A percentile compares a stretch with the other conserved stretches of the same genome.
Evolutionary conservation across 768 basidiomycete genomes (phyloP).

Genomic region (Lyophyllum decastes): DNA sequence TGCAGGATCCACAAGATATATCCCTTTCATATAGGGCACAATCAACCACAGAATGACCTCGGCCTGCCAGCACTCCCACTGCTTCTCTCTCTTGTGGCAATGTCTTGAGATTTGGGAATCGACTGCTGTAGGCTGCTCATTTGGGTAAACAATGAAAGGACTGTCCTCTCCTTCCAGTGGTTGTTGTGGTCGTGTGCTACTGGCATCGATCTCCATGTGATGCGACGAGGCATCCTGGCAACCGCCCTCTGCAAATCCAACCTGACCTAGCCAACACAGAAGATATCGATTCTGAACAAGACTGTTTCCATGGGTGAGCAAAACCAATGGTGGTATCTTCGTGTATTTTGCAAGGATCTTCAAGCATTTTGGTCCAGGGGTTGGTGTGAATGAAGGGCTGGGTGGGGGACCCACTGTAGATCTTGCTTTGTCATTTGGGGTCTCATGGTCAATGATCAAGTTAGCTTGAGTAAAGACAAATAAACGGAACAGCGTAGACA

Average conservation of each 20-base stretch:
- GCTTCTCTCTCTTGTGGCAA: background rate
- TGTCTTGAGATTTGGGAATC: background rate
- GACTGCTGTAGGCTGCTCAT: no score
- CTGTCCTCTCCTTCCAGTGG: background rate
- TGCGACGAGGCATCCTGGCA: no score
- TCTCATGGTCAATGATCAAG: no score
- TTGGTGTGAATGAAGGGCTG: background rate
- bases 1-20: background rate
- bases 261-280: background rate
- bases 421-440: no score
- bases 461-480: no score
- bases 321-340: background rate
- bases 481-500: no score
- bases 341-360: background rate
- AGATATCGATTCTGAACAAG: background rate
- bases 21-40: background rate
- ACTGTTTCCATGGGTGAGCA: background rate
- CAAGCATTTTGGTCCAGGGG: background rate
- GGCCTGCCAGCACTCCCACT: background rate
- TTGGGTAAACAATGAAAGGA: background rate
- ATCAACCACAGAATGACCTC: background rate
- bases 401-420: background rate
- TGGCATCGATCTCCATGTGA: background rate
- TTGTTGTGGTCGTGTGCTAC: no score
- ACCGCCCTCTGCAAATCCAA: background rate